A percentile compares a stretch with the other conserved stretches of the same genome.
Evolutionary conservation across 2,329 filamentous ascomycete species (phyloP).

Genomic region (Paraphoma chrysanthemicola): DNA sequence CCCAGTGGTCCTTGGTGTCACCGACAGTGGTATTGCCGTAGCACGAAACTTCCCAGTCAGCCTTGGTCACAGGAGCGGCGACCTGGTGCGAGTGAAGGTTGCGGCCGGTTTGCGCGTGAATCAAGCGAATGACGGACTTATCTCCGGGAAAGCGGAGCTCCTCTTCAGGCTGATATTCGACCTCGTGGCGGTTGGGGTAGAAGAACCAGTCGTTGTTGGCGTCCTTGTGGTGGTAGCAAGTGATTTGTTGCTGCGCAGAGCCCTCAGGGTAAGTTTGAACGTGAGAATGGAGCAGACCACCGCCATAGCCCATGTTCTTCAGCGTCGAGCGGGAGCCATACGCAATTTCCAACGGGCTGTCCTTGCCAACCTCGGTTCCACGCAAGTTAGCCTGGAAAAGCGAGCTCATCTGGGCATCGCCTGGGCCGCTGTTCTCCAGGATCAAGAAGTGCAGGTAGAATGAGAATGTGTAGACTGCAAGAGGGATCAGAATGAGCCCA

Average conservation of each 20-base stretch:
- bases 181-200: constrained; percentile 85
- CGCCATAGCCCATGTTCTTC: constrained; percentile 99
- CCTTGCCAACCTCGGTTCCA: constrained; percentile 91
- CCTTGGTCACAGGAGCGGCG: constrained; percentile 85
- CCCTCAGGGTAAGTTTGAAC: constrained; percentile 95
- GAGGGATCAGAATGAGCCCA: constrained; percentile 85
- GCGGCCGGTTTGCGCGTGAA: constrained; percentile 94
- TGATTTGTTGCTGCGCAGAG: constrained; percentile 93
- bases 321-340: constrained; percentile 88
- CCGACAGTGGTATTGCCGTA: constrained; percentile 96
- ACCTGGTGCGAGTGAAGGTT: constrained; percentile 96
- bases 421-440: constrained; percentile 90
- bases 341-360: constrained; percentile 92
- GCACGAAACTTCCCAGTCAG: constrained; percentile 89
- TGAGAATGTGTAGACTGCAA: constrained; percentile 92
- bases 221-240: constrained; percentile 99
- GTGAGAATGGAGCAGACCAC: constrained; percentile 94
- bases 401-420: constrained; percentile 99
- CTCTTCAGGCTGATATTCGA: constrained; percentile 74
- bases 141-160: constrained; percentile 78
- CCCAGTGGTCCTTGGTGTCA: constrained; percentile 98
- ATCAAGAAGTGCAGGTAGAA: constrained; percentile 96
- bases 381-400: constrained; percentile 96
- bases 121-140: constrained; percentile 79
- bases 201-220: constrained; percentile 99